Conservation (phyloP, 108 stramenopile species). For the Conticribra weissflogii region DNA sequence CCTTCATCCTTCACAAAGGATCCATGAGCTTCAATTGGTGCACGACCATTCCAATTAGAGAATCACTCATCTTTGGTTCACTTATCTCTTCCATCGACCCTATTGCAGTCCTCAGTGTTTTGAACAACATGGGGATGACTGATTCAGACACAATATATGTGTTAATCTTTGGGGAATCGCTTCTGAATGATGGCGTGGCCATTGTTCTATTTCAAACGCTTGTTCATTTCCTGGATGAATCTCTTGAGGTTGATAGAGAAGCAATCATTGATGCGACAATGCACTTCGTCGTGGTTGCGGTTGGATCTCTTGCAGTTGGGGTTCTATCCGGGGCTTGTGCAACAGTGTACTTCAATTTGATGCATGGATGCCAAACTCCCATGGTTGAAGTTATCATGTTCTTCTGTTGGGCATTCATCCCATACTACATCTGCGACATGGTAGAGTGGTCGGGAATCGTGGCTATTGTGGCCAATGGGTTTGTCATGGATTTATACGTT, state of each 20-base stretch:
- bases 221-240: conserved; percentile 84
- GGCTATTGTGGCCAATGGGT: conserved; percentile 89
- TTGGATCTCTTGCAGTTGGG: conserved; percentile 64
- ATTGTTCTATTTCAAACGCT: conserved; percentile 85
- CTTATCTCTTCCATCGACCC: conserved; percentile 91
- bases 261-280: conserved; percentile 66
- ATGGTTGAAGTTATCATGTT: conserved; percentile 63
- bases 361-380: conserved; percentile 51
- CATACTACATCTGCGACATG: conserved; percentile 69
- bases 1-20: conserved; percentile 69
- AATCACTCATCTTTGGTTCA: conserved; percentile 86
- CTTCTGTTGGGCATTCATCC: conserved; percentile 58
- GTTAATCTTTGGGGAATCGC: conserved; percentile 92
- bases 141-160: conserved; percentile 84
- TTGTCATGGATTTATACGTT: conserved; percentile 88
- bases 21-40: conserved; percentile 42
- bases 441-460: conserved; percentile 93
- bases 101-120: conserved; percentile 81
- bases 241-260: conserved; percentile 64
- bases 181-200: conserved; percentile 97
- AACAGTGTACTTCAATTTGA: conserved; percentile 60
- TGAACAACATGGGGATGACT: conserved; percentile 74
- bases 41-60: conserved; percentile 69
- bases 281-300: conserved; percentile 83
- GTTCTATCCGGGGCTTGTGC: conserved; percentile 45